Base-by-base conservation (phyloP, 2,329 filamentous ascomycete genomes). In the Fusarium floridanum region DNA sequence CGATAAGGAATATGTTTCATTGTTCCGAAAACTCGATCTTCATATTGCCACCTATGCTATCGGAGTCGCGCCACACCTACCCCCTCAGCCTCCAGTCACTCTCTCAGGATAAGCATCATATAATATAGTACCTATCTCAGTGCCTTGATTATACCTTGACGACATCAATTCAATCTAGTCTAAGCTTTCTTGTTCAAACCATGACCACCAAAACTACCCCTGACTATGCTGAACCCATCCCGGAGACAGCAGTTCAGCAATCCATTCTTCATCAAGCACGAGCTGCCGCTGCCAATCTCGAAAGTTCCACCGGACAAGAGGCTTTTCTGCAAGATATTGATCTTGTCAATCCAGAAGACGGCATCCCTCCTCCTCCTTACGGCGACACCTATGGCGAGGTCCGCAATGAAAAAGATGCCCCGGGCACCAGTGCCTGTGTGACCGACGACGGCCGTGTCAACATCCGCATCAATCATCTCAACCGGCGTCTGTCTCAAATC, bases 391-490 rank as follows among this genome's bases (percentile, higher is more conserved):
- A 45, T 24, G 43, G 43, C 12, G 43, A 45, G 14, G 4, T 45
- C 20, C 8, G 12, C 43, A 45, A 45, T 8, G 43, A 45, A 45
- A 45, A 45, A 10, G 43, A 5, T 8, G 20, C 20, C 14, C 43
- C 43, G 7, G 43, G 43, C 20, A 24, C 43, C 4, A 45, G 43
- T 24, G 43, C 43, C 6, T 45, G 20, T 14, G 43, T 45, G 4
- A 45, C 43, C 20, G 93, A 90, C 69, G 92, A 95, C 83, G 94
- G 94, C 27, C 90, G 94, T 78, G 88, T 97, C 77, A 91, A 95
- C 79, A 95, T 97, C 84, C 91, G 91, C 72, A 94, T 97, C 83
- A 91, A 92, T 78, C 92, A 95, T 80, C 91, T 90, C 75, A 91
- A 88, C 75, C 84, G 87, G 65, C 89, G 89, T 63, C 85, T 96